A percentile compares a stretch with the other conserved stretches of the same genome.
phyloP scores from a whole-genome alignment of 441 rosid genomes.

The Arabidopsis lyrata region DNA sequence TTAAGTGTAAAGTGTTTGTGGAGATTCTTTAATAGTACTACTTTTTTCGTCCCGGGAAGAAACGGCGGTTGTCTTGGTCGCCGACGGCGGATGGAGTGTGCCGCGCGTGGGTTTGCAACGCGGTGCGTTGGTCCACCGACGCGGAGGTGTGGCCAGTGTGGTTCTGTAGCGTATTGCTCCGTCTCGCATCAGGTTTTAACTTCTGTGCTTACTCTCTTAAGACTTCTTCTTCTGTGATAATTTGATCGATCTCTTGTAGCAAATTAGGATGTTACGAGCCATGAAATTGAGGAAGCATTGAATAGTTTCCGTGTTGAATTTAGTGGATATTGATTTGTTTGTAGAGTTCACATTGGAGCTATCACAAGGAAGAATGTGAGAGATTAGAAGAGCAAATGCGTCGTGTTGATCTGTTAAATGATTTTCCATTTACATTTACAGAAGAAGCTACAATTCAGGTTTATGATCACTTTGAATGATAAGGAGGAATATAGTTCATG shows the following conservation, averaged over 20 bases:
- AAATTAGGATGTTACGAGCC: too few species aligned
- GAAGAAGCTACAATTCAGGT: slow-evolving; percentile 75
- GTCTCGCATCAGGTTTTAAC: slow-evolving; percentile 72
- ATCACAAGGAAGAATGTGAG: slow-evolving; percentile 82
- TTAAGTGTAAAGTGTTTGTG: background rate
- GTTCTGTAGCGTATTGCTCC: slow-evolving; percentile 88
- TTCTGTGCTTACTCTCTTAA: slow-evolving; percentile 16
- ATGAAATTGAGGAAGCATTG: too few species aligned
- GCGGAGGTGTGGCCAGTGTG: slow-evolving; percentile 76
- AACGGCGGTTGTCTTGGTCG: slow-evolving; percentile 18
- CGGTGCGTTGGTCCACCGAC: slow-evolving; percentile 73
- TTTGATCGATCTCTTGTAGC: too few species aligned
- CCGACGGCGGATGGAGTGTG: slow-evolving; percentile 74
- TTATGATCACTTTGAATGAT: slow-evolving; percentile 10
- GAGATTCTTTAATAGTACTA: background rate
- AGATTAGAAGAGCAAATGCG: slow-evolving; percentile 87
- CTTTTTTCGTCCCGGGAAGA: background rate
- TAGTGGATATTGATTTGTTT: background rate
- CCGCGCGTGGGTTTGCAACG: slow-evolving; percentile 68
- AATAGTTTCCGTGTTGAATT: background rate
- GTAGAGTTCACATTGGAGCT: slow-evolving; percentile 74
- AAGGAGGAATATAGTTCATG: background rate
- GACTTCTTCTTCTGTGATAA: slow-evolving; percentile 25
- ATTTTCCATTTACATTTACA: slow-evolving; percentile 81
- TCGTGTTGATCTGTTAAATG: slow-evolving; percentile 58